Evolutionary conservation across 1,284 basidiomycete species (phyloP).

Genomic region (Earliella scabrosa): DNA sequence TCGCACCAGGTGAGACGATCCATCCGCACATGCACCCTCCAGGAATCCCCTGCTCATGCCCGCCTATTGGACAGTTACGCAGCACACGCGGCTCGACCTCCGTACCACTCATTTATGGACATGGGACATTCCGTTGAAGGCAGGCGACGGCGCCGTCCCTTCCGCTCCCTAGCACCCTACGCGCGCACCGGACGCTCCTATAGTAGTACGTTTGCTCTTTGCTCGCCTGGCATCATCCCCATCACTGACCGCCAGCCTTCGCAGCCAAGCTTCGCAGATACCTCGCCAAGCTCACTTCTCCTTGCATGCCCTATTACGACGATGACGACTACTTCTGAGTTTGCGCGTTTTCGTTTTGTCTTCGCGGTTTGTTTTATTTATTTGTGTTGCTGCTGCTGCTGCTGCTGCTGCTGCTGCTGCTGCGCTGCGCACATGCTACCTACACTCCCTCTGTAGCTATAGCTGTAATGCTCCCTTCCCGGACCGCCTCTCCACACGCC

Average conservation of each 20-base stretch:
- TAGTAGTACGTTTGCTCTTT: conserved; percentile 3
- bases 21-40: too few relatives aligned
- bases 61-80: too few relatives aligned
- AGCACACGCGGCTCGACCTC: too few relatives aligned
- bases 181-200: conserved; percentile 2
- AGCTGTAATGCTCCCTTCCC: too few relatives aligned
- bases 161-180: conserved; percentile 19
- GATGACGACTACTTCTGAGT: conserved; percentile 12
- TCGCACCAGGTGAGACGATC: conserved; percentile 1
- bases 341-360: background rate
- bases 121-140: conserved; percentile 19
- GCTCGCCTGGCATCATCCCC: background rate
- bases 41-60: too few relatives aligned
- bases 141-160: conserved; percentile 7
- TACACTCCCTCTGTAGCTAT: background rate
- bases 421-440: background rate
- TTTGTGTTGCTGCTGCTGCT: too few relatives aligned
- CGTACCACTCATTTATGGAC: conserved; percentile 19
- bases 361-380: background rate
- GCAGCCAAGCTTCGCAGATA: conserved; percentile 22
- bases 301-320: conserved; percentile 7
- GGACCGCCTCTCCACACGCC: too few relatives aligned
- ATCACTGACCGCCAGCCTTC: background rate
- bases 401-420: too few relatives aligned
- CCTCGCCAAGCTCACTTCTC: conserved; percentile 11